Evolutionary conservation across 2,329 filamentous ascomycete species (phyloP), one percentile per base, ranked within the genome.

Genomic region (Aspergillus fructus): DNA sequence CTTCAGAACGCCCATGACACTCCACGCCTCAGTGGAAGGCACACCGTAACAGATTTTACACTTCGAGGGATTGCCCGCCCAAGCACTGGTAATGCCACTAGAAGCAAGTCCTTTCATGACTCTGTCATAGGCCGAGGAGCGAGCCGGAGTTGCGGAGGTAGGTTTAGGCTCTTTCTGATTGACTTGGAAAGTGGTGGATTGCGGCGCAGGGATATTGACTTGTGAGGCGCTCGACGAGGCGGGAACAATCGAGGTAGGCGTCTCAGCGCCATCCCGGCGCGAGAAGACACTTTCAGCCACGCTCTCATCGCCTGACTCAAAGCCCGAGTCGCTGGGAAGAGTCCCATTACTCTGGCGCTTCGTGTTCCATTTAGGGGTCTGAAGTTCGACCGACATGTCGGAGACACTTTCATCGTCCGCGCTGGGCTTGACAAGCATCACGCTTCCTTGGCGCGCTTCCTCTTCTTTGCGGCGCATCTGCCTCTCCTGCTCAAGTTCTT

Each of bases 281-380:
- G 76, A 79, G 62, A 79, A 81, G 19, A 82, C 68, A 53, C 79
- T 78, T 27, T 79, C 77, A 9, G 75, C 74, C 23, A 81, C 75
- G 40, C 79, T 81, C 56, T 85, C 83, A 24, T 80, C 76, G 23
- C 84, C 84, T 3, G 81, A 84, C 61, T 85, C 84, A 59, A 85
- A 85, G 47, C 83, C 83, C 5, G 83, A 85, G 65, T 85, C 84
- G 51, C 80, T 79, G 12, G 75, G 77, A 21, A 74, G 69, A 3
- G 76, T 78, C 6, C 69, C 69, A 48, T 74, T 72, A 46, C 75
- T 78, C 54, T 69, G 62, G 42, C 75, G 72, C 52, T 76, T 74
- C 55, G 69, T 59, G 55, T 70, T 67, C 39, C 71, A 68, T 49
- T 66, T 66, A 45, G 68, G 70, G 8, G 67, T 67, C 46, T 71